A percentile compares a stretch with the other conserved stretches of the same genome.
phyloP scores from a whole-genome alignment of 495 filamentous ascomycete species.

The Aspergillus indologenus region DNA sequence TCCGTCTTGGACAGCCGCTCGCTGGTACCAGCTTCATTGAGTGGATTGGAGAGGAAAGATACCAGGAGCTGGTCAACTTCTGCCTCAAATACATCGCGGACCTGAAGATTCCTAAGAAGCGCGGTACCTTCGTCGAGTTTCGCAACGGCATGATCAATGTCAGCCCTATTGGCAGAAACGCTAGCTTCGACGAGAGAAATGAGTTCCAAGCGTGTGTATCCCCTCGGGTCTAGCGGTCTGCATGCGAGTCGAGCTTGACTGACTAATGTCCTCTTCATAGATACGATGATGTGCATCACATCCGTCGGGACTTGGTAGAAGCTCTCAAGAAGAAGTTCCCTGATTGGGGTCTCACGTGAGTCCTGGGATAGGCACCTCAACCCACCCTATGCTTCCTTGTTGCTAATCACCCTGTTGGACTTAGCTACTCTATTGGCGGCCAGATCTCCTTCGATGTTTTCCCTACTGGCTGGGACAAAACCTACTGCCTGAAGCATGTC shows the following conservation, averaged over 20 bases:
- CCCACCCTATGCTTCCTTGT: neutral
- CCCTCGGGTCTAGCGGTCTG: neutral
- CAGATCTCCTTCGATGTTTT: slow-evolving; percentile 99
- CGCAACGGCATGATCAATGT: slow-evolving; percentile 96
- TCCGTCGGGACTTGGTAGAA: slow-evolving; percentile 69
- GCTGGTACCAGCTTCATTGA: slow-evolving; percentile 79
- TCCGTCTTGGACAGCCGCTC: slow-evolving; percentile 69
- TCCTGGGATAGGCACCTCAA: slow-evolving; percentile 11
- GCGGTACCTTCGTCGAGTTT: slow-evolving; percentile 96
- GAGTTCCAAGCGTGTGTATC: slow-evolving; percentile 61
- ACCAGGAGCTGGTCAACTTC: slow-evolving; percentile 84
- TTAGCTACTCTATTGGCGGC: slow-evolving; percentile 86
- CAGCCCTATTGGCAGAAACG: slow-evolving; percentile 88
- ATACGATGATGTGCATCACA: slow-evolving; percentile 72
- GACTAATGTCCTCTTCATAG: slow-evolving; percentile 26
- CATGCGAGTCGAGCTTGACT: neutral
- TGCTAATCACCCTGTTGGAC: slow-evolving; percentile 11
- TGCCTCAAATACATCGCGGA: slow-evolving; percentile 87
- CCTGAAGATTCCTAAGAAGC: slow-evolving; percentile 78
- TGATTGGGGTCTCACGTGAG: slow-evolving; percentile 80
- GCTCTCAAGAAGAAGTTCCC: slow-evolving; percentile 76
- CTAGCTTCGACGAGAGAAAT: slow-evolving; percentile 70
- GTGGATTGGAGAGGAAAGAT: slow-evolving; percentile 89
- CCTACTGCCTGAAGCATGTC: slow-evolving; percentile 88
- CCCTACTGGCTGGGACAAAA: slow-evolving; percentile 97